Evolutionary conservation across 192 early-diverging fungal genomes (phyloP), one percentile per base, ranked within the genome.

Genomic region (Diversispora epigaea): DNA sequence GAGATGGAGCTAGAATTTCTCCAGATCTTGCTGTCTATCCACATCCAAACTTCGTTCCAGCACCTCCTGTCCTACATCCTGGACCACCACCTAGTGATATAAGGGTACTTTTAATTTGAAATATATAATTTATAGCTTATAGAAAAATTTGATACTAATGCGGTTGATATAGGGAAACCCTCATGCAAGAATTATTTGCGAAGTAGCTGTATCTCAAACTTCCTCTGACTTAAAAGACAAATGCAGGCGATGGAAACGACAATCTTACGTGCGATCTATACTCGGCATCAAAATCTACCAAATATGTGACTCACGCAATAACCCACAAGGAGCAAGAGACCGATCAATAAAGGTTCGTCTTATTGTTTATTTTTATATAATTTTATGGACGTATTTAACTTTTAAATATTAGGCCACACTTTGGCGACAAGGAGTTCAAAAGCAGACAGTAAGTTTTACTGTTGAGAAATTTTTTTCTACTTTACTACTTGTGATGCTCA

Each of bases 351-450:
- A 68, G 67, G 67, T 68, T 41, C 50, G 10, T 68, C 3, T 68
- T 68, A n/a, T n/a, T n/a, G n/a, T 52, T 68, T 14, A 68, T 68
- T 50, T 50, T 68, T 68, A 50, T 68, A 68, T 15, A 68, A 7
- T 68, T 68, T 19, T 50, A 46, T 68, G 14, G 2, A 50, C 50
- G 21, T 58, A 58, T 58, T 58, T 58, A 6, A 68, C 9, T 68
- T 68, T 68, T 68, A 11, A 68, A 68, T 68, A 68, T 68, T 68
- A 68, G 67, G 67, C 67, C 50, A 68, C n/a, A 14, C 67, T 68
- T 47, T 50, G 67, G 67, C 44, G 45, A 50, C 67, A 68, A 68
- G 67, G 67, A 14, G 67, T 50, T 22, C 67, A 6, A 50, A 68
- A 43, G 17, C 46, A 50, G 19, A 68, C 17, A 21, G 67, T 68